Base-by-base conservation (phyloP, 495 filamentous ascomycete species). In the Penicillium nucicola region DNA sequence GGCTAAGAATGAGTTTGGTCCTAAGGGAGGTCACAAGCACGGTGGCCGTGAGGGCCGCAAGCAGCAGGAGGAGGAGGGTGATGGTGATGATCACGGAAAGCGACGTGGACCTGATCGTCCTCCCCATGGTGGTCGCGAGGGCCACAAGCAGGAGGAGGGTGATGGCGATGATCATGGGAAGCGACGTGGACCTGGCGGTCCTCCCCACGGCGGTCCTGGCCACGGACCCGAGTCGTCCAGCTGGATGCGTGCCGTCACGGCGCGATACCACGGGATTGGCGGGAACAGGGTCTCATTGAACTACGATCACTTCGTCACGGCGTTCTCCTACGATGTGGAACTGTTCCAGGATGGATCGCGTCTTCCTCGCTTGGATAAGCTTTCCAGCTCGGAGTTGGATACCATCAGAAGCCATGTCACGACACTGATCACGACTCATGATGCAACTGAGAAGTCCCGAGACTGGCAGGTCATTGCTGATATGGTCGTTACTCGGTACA, bases 381-480 rank as follows among this genome's bases (percentile, higher is more conserved):
- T 75, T 5, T 62, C 61, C 8, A 11, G 54, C 1, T 58, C 52
- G 3, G 65, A 77, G 25, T 57, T 80, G n/a, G 54, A 57, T 2
- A 56, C 53, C 0, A 66, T 85, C 12, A 70, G 67, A 32, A 48
- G 57, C 3, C 74, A 78, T 13, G 55, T 85, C 2, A 56, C 56
- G 10, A 46, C 58, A 2, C 56, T 79, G 13, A 68, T 82, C 13
- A 31, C 58, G 32, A 53, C 56, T 9, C 53, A 56, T 42, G 55
- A 59, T 28, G 19, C 62, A 11, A 14, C 48, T 11, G 50, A 55
- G 25, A 12, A 40, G 4, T 48, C 52, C 20, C 61, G 77, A 25
- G 69, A 85, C 48, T 88, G 84, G 84, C 84, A 85, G 53, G 74
- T 65, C 0, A 71, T 83, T 22, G 71, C 73, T 0, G 84, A 88